These are phyloP conservation scores for Kitagawia praeruptora DNA, from an alignment of 129 eudicot genomes.

Conservation along the genomic window DNA sequence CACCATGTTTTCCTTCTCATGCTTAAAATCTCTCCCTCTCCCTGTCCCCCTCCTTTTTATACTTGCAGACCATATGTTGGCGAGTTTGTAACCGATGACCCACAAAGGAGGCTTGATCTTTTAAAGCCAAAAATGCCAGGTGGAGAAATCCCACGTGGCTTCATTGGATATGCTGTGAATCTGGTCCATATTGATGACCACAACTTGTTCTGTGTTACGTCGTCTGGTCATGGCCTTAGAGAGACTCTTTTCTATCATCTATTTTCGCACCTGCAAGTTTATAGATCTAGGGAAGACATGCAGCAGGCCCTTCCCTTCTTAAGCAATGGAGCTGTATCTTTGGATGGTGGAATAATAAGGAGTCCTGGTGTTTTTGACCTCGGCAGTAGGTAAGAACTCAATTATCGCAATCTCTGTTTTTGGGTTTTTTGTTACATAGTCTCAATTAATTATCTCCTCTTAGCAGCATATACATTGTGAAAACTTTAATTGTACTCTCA, in stretches of 20 bases:
- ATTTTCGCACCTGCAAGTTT: constrained; percentile 64
- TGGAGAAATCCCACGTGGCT: constrained; percentile 80
- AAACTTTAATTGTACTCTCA: neutral
- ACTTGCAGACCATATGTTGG: constrained; percentile 68
- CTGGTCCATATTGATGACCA: constrained; percentile 50
- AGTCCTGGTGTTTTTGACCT: constrained; percentile 38
- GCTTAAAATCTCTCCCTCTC: no score
- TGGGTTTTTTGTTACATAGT: neutral
- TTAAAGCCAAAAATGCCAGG: constrained; percentile 53
- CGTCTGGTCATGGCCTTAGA: constrained; percentile 57
- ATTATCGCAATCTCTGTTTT: neutral
- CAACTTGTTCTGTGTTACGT: constrained; percentile 39
- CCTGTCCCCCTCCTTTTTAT: neutral
- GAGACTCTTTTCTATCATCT: constrained; percentile 86
- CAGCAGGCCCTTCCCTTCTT: constrained; percentile 48
- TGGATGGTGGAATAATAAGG: constrained; percentile 76
- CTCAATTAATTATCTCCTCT: neutral
- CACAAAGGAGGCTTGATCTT: constrained; percentile 76
- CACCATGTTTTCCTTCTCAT: neutral
- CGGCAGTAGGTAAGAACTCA: constrained; percentile 40
- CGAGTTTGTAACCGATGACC: constrained; percentile 56
- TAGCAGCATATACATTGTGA: neutral
- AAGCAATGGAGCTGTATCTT: constrained; percentile 72
- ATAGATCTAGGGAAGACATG: constrained; percentile 62
- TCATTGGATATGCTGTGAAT: constrained; percentile 86